Evolutionary conservation across 495 filamentous ascomycete genomes (phyloP).

Genomic region (Aspergillus olivimuriae): DNA sequence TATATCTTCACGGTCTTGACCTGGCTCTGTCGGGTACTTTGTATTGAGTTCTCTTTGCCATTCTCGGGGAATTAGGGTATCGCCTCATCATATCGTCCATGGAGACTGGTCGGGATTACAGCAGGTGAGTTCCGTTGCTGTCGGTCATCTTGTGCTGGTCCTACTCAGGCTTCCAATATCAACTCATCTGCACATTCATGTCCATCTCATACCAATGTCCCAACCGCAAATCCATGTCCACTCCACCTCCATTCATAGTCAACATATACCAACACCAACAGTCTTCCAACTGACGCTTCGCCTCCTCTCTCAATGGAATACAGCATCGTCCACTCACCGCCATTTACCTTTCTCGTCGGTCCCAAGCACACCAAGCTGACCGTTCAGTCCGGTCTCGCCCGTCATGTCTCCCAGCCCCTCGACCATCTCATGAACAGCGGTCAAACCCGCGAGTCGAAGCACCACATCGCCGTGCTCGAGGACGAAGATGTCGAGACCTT

Average conservation of each 20-base stretch:
- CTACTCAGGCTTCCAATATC: too few relatives aligned
- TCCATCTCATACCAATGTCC: neutral
- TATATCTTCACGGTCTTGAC: too few relatives aligned
- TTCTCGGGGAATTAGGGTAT: too few relatives aligned
- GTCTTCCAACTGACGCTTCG: slow-evolving; percentile 11
- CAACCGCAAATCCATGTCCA: neutral
- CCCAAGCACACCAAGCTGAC: slow-evolving; percentile 36
- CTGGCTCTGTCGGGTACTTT: too few relatives aligned
- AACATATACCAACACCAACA: slow-evolving; percentile 6
- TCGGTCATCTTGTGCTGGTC: neutral
- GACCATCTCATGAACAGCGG: slow-evolving; percentile 43
- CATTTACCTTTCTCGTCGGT: slow-evolving; percentile 47
- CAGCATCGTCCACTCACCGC: slow-evolving; percentile 38
- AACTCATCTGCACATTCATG: slow-evolving; percentile 3
- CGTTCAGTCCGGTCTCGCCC: slow-evolving; percentile 42
- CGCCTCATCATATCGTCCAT: slow-evolving; percentile 16
- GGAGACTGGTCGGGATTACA: slow-evolving; percentile 26
- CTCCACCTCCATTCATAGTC: neutral
- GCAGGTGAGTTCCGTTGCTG: slow-evolving; percentile 22
- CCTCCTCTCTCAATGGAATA: slow-evolving; percentile 4
- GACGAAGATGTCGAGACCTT: slow-evolving; percentile 44
- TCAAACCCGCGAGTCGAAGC: slow-evolving; percentile 37
- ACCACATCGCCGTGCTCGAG: slow-evolving; percentile 36
- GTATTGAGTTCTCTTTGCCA: neutral
- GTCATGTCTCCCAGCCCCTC: slow-evolving; percentile 42